Percentiles rank a stretch among this genome's conserved stretches.
Evolutionary conservation across 805 yeast species (phyloP).

Genomic region (Candida anglica): DNA sequence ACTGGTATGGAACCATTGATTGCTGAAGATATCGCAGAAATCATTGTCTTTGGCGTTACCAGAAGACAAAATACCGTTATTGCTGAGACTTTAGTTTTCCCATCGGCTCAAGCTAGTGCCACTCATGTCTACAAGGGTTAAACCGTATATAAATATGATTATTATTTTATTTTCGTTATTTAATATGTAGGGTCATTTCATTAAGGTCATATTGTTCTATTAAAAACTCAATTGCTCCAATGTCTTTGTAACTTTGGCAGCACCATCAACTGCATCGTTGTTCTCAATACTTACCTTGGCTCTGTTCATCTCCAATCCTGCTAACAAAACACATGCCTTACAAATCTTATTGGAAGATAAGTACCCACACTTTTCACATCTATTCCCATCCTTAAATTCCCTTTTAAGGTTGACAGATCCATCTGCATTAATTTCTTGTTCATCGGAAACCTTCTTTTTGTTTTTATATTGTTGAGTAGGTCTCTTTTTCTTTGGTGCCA

Average conservation of each 20-base stretch:
- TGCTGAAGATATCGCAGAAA: conserved; percentile 36
- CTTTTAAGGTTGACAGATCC: conserved; percentile 53
- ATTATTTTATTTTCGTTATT: too few species aligned
- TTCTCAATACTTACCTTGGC: conserved; percentile 60
- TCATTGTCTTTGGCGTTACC: conserved; percentile 31
- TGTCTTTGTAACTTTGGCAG: conserved; percentile 57
- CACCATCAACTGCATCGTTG: conserved; percentile 52
- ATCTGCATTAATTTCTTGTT: conserved; percentile 53
- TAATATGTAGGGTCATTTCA: too few species aligned
- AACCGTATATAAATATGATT: conserved; percentile 1
- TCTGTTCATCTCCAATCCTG: conserved; percentile 75
- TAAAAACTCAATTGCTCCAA: conserved; percentile 65
- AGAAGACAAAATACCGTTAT: conserved; percentile 33
- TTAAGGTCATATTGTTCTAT: not conserved
- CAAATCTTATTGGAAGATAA: conserved; percentile 83
- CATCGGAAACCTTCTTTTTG: conserved; percentile 25
- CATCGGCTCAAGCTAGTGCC: conserved; percentile 35
- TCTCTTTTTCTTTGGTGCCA: conserved; percentile 53
- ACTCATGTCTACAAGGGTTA: conserved; percentile 15
- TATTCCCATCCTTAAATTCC: conserved; percentile 56
- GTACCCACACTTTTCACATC: conserved; percentile 89
- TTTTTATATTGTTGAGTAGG: conserved; percentile 31
- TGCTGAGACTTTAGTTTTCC: conserved; percentile 36
- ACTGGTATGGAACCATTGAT: conserved; percentile 30
- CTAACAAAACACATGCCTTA: conserved; percentile 86